Evolutionary conservation across 78 protist genomes (phyloP).

Genomic region (Dictyostelium brefeldianum): DNA sequence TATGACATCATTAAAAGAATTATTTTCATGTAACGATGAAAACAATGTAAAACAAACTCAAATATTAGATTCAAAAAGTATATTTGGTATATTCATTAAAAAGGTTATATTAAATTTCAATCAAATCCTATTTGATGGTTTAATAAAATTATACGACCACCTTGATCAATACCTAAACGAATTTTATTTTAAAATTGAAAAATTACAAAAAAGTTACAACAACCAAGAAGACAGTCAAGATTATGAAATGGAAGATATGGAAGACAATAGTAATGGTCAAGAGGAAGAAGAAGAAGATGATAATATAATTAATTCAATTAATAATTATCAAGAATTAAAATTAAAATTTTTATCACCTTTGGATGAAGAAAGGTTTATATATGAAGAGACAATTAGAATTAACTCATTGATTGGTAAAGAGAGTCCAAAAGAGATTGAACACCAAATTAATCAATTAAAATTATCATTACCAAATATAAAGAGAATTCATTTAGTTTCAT

Average conservation of each 20-base stretch:
- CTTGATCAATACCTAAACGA: conserved; percentile 21
- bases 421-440: conserved; percentile 8
- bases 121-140: conserved; percentile 56
- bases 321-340: neutral
- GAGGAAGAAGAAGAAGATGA: neutral
- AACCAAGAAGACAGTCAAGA: neutral
- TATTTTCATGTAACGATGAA: conserved; percentile 12
- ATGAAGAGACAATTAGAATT: conserved; percentile 28
- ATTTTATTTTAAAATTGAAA: neutral
- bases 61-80: conserved; percentile 34
- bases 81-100: conserved; percentile 48
- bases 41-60: neutral
- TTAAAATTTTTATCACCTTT: conserved; percentile 58
- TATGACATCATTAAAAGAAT: neutral
- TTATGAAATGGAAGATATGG: neutral
- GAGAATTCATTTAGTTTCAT: neutral
- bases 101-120: conserved; percentile 42
- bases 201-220: neutral
- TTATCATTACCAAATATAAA: conserved; percentile 38
- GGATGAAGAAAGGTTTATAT: conserved; percentile 53
- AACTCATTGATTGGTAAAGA: conserved; percentile 45
- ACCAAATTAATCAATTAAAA: conserved; percentile 11
- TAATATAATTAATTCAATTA: neutral
- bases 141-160: conserved; percentile 33
- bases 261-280: neutral